Base-by-base conservation (phyloP, 2,329 filamentous ascomycete species). In the Cladosporium halotolerans region DNA sequence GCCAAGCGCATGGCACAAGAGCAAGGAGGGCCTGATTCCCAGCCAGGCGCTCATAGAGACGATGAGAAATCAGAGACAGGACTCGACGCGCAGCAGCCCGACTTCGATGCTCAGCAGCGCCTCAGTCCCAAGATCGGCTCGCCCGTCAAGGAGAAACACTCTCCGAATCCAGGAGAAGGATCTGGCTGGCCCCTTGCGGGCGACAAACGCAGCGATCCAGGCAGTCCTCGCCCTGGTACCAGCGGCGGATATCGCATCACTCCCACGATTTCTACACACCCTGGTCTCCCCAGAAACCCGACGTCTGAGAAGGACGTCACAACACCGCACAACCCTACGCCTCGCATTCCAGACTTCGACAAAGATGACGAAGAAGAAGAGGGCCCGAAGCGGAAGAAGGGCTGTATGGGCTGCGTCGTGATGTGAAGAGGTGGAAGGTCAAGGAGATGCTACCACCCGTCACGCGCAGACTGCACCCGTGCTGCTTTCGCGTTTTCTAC, bases 11-110 rank as follows among this genome's bases (percentile, higher is more conserved):
- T 97, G 70, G 88, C 93, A 69, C 92, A 96, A 73, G 90, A 96
- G 70, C 88, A 92, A 69, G 96, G 90, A 91, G 90, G 95, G 71
- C 88, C 84, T 62, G 89, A 96, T 69, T 91, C 91, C 58, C 89
- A 88, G 59, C 88, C 89, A 58, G 89, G 89, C 3, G 88, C 82
- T 16, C 36, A 42, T n/a, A 51, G 32, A 9, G 3, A 51, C 16
- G 48, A 51, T 5, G 31, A 33, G 32, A 34, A 18, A 19, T 31
- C 33, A 7, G 11, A 19, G 2, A 38, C 13, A 8, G 40, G 16
- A 4, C 16, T 44, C 4, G 47, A 51, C 9, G 32, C 31, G 9
- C 51, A 46, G 19, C 43, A 46, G 18, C 19, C 41, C 41, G 31
- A 31, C 2, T 16, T 52, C n/a, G 16, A 45, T 45, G 38, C 23